Evolutionary conservation across 306 rosid genomes (phyloP), one percentile per base, ranked within the genome.

Genomic region (Quercus suber): DNA sequence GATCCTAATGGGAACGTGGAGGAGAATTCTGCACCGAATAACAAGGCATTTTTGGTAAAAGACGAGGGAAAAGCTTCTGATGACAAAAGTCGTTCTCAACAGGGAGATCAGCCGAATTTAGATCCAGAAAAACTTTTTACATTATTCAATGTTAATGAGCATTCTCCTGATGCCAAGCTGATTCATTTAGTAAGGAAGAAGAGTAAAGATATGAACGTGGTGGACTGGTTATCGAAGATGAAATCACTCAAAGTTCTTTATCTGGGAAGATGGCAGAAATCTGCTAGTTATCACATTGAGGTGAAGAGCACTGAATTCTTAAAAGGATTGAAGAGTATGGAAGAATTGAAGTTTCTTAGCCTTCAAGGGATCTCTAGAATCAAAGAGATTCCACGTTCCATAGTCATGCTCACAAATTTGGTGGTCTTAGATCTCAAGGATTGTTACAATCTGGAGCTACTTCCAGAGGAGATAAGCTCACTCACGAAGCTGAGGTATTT

Each of bases 371-470:
- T 85, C 9, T 82, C 79, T 1, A 35, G 85, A 68, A 75, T 85
- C 3, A 57, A 28, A 0, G 6, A 73, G 19, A 76, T 85, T 9
- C 82, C 83, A 0, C 0, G 56, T 43, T 82, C 74, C 4, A 11
- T 85, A 3, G 17, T 25, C 9, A 19, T 45, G 3, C 76, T 85
- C 5, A 1, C 0, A 15, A 72, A 43, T 17, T 72, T 85, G 17
- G 49, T 27, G 37, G 79, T 85, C 60, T 79, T 85, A 3, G 88
- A 85, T 68, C 83, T 85, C n/a, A 74, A 61, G 31, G 80, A 85
- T 2, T 84, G 88, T 55, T 73, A 74, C 73, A 78, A 71, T 77
- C 75, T 87, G 7, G 84, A 87, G 70, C 11, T 1, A 15, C 60
- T 84, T 31, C 77, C 90, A 3, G 15, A 28, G 5, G 69, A 28